Evolutionary conservation across 2,329 filamentous ascomycete species (phyloP), one percentile per base, ranked within the genome.

Genomic region (Alternaria sp.): DNA sequence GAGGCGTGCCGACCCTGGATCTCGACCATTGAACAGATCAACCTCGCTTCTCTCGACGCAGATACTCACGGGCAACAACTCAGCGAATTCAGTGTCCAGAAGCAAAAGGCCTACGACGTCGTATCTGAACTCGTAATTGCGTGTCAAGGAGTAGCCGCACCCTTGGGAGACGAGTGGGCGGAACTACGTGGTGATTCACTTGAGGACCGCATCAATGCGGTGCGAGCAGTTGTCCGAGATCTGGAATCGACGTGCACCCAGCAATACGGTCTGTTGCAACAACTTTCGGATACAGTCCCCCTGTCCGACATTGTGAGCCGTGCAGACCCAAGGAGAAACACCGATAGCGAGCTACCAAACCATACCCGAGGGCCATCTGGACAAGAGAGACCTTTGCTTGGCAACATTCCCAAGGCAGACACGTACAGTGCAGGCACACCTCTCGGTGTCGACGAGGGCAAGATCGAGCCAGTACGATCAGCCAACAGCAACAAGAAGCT

Each of bases 101-200:
- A 98, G 81, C 96, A 99, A 79, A 92, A 91, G 71, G 85, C 97
- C 17, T 98, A 98, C 80, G 96, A 98, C 79, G 91, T 93, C 62
- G 91, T 97, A 59, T 94, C 93, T 9, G 96, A 98, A 77, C 86
- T 99, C 26, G 83, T 98, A 5, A 82, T 97, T 54, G 89, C 91
- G 62, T 97, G 94, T 74, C 96, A 99, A 80, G 89, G 92, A 23
- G 91, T 98, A n/a, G 92, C 93, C 6, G 93, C 93, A 9, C 96
- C 96, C 6, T 81, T 99, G 46, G 92, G 91, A 9, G 96, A 99
- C 77, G 96, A 99, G 81, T 99, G 96, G 96, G 89, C 94, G 5
- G 93, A 97, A 77, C 85, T 94, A n/a, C 89, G 93, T 46, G 93
- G 93, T 2, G 93, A 97, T 77, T 92, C 94, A 8, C 84, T 99